phyloP scores from a whole-genome alignment of 1,139 yeast species.

The Yamadazyma mexicana region DNA sequence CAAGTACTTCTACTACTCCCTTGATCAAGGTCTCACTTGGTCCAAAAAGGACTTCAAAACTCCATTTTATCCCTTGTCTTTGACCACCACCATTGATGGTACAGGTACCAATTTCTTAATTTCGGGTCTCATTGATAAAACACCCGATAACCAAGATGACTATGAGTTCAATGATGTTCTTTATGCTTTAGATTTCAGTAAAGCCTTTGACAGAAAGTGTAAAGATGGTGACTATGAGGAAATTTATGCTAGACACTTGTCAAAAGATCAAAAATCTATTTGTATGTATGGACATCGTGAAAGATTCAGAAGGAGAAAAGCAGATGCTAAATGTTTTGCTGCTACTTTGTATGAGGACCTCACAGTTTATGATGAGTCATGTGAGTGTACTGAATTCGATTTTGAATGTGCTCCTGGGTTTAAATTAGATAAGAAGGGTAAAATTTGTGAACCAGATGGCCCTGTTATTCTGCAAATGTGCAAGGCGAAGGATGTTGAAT shows the following conservation, averaged over 20 bases:
- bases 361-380: constrained; percentile 53
- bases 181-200: constrained; percentile 60
- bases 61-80: constrained; percentile 42
- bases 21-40: constrained; percentile 80
- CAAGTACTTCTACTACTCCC: constrained; percentile 52
- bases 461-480: constrained; percentile 30
- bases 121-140: constrained; percentile 42
- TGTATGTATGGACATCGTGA: constrained; percentile 80
- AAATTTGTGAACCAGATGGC: constrained; percentile 56
- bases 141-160: constrained; percentile 15
- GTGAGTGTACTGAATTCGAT: constrained; percentile 66
- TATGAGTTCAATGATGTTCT: constrained; percentile 21
- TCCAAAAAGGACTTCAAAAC: constrained; percentile 47
- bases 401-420: constrained; percentile 76
- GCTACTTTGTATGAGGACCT: constrained; percentile 61
- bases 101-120: constrained; percentile 61
- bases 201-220: constrained; percentile 57
- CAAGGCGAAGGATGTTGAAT: constrained; percentile 18
- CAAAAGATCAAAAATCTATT: constrained; percentile 47
- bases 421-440: constrained; percentile 28
- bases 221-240: constrained; percentile 60
- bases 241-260: constrained; percentile 59
- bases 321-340: constrained; percentile 67
- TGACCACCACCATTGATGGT: constrained; percentile 73
- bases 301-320: constrained; percentile 66